A percentile compares a stretch with the other conserved stretches of the same genome.
Evolutionary conservation across 768 basidiomycete genomes (phyloP).

Genomic region (Podaxis sp.): DNA sequence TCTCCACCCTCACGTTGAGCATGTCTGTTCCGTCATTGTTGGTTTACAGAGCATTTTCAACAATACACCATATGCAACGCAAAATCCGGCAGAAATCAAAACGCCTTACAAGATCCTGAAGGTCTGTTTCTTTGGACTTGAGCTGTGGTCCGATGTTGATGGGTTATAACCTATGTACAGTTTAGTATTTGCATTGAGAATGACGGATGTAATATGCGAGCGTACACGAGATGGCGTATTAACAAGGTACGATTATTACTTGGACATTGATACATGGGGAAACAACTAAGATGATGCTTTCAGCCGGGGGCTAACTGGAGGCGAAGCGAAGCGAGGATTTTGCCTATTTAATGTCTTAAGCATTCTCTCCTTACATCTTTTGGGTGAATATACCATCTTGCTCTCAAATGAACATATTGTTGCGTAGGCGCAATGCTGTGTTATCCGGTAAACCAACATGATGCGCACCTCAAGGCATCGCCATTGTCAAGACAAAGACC

Average conservation of each 20-base stretch:
- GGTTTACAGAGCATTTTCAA: background rate
- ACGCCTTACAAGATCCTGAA: background rate
- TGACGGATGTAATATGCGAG: slow-evolving; percentile 2
- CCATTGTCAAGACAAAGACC: too few species aligned
- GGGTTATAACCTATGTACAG: background rate
- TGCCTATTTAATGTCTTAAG: background rate
- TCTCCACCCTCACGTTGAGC: background rate
- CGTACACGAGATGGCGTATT: background rate
- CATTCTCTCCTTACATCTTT: background rate
- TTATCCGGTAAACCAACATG: too few species aligned
- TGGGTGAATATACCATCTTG: background rate
- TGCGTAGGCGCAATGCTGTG: too few species aligned
- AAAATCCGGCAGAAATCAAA: background rate
- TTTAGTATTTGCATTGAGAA: slow-evolving; percentile 4
- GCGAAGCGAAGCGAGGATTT: background rate
- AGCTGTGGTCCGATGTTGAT: background rate
- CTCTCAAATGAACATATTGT: background rate
- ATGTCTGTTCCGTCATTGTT: background rate
- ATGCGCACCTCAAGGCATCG: too few species aligned
- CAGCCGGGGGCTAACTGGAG: background rate
- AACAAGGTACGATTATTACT: background rate
- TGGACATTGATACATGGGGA: background rate
- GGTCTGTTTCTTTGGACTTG: background rate
- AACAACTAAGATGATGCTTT: background rate
- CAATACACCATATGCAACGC: background rate